Evolutionary conservation across 2,329 filamentous ascomycete genomes (phyloP), one percentile per base, ranked within the genome.

Genomic region (Pseudocercospora eumusae): DNA sequence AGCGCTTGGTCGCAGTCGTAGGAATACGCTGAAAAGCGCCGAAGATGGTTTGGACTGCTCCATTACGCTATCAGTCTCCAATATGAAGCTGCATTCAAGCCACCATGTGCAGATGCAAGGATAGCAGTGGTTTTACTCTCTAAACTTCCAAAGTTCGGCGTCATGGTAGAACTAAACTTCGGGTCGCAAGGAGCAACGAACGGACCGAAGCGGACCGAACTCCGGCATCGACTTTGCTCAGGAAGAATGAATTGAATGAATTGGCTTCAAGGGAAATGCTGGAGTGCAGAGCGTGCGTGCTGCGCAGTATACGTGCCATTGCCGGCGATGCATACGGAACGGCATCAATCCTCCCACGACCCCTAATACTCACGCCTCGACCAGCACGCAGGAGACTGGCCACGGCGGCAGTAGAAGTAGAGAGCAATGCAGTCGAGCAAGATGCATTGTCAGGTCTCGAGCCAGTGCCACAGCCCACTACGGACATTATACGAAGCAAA

Each of bases 1-100:
- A 36, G 67, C 60, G 3, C 79, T 78, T 2, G 81, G 81, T 49
- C 81, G 88, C 54, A 98, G 81, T 54, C 93, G 90, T 44, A 98
- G 83, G 74, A 91, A 97, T 61, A 98, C 93, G 77, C 97, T 89
- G 75, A 98, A 98, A 40, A 97, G 85, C 56, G 85, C 66, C 9
- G 71, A 64, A 9, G 66, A 65, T 20, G 70, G 65, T 57, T 66
- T 69, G 15, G 49, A 44, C 40, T 27, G 50, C 33, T 72, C 70
- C 70, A 72, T 72, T 28, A 23, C 25, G n/a, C n/a, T 23, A 6
- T 33, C 49, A 59, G 25, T 44, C 11, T 53, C 18, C 25, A 23
- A 54, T 1, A 55, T 28, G 62, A 56, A 47, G 54, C 36, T 36
- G 31, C 42, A 56, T 52, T 53, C 20, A 28, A 53, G 55, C 52